Percentiles rank a stretch among this genome's conserved stretches.
phyloP scores from a whole-genome alignment of 371 early-diverging fungal species.

The Mucor irregularis region DNA sequence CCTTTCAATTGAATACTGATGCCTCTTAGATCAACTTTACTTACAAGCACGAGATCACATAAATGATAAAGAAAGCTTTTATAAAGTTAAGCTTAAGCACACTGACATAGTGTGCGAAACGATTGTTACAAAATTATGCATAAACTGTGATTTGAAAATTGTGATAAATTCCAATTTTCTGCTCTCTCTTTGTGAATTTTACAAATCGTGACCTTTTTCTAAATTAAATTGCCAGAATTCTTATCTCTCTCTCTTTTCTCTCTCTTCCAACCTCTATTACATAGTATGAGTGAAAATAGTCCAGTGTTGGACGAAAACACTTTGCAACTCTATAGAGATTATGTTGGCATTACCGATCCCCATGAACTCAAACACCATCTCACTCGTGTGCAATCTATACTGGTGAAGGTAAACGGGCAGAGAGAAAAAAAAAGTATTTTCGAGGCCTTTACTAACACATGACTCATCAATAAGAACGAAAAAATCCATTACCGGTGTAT shows the following conservation, averaged over 20 bases:
- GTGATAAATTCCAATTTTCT: too few species aligned
- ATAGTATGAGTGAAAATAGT: not conserved
- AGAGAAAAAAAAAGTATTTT: not conserved
- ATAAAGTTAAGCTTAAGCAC: too few species aligned
- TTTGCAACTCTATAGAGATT: conserved; percentile 25
- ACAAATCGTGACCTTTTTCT: not conserved
- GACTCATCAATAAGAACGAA: conserved; percentile 15
- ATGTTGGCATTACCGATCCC: conserved; percentile 24
- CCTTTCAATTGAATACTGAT: too few species aligned
- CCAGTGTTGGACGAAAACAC: conserved; percentile 2
- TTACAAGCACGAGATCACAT: too few species aligned
- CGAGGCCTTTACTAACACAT: not conserved
- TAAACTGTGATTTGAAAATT: too few species aligned
- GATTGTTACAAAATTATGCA: too few species aligned
- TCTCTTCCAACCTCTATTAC: not conserved
- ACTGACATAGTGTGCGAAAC: too few species aligned
- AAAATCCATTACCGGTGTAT: conserved; percentile 37
- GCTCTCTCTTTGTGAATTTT: not conserved
- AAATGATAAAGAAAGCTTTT: too few species aligned
- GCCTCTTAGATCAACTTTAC: too few species aligned
- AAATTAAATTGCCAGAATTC: too few species aligned
- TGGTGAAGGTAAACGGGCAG: conserved; percentile 32
- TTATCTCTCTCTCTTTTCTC: not conserved
- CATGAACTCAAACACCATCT: conserved; percentile 24
- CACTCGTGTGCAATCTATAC: conserved; percentile 9